Evolutionary conservation across 139 green algal species (phyloP).

Genomic region (Bryopsis sp.): DNA sequence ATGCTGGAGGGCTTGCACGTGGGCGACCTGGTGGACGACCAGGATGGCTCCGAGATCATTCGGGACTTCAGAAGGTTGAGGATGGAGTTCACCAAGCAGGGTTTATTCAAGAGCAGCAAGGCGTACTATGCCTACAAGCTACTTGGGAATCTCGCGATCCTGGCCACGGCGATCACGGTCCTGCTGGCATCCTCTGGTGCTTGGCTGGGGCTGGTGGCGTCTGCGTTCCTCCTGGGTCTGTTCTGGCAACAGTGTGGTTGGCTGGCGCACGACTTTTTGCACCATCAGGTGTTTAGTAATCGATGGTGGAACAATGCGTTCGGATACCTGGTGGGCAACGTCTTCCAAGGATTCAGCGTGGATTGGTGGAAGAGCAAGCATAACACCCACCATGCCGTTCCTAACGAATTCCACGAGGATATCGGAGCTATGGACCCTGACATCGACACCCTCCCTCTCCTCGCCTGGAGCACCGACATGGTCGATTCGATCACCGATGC

Average conservation of each 20-base stretch:
- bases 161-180: constrained; percentile 17
- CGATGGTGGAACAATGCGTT: constrained; percentile 35
- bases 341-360: constrained; percentile 46
- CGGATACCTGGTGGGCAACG: constrained; percentile 41
- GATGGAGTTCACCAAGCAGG: constrained; percentile 28
- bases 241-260: constrained; percentile 65
- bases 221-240: constrained; percentile 40
- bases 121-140: constrained; percentile 49
- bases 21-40: constrained; percentile 23
- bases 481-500: constrained; percentile 16
- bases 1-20: constrained; percentile 38
- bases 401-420: constrained; percentile 46
- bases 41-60: constrained; percentile 24
- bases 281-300: constrained; percentile 51
- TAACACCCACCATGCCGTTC: constrained; percentile 60
- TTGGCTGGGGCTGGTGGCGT: constrained; percentile 19
- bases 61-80: constrained; percentile 50
- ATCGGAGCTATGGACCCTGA: constrained; percentile 51
- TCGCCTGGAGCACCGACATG: constrained; percentile 47
- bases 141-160: constrained; percentile 24
- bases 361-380: constrained; percentile 73
- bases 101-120: constrained; percentile 41
- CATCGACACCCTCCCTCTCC: constrained; percentile 66
- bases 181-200: constrained; percentile 17
- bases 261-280: constrained; percentile 66